Evolutionary conservation across 305 asterid genomes (phyloP).

Genomic region (Fraxinus xanthoxyloides): DNA sequence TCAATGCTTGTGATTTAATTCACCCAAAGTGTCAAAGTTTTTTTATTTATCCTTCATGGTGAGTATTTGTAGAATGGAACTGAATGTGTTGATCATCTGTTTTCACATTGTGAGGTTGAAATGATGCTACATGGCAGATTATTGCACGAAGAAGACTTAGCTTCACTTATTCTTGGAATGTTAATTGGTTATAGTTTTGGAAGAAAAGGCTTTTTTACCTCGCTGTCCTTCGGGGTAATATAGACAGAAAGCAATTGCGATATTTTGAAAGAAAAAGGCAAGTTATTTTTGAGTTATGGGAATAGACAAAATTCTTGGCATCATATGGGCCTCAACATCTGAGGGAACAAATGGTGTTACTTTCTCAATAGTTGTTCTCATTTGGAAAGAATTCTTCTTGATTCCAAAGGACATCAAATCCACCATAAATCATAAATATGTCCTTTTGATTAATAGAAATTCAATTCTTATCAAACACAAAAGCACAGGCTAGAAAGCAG

Average conservation of each 20-base stretch:
- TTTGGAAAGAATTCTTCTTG: neutral
- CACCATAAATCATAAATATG: neutral
- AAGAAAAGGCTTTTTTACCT: neutral
- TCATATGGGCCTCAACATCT: neutral
- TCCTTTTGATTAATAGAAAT: neutral
- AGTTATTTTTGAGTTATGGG: neutral
- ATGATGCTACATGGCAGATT: neutral
- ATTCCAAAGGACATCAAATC: neutral
- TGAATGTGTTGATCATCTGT: neutral
- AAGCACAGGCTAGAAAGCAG: neutral
- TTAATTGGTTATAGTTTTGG: neutral
- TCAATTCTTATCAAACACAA: neutral
- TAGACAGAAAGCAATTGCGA: neutral
- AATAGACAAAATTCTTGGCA: neutral
- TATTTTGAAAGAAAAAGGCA: neutral
- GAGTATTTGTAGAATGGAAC: neutral
- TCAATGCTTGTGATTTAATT: neutral
- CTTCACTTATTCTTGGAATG: neutral
- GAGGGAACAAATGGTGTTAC: neutral
- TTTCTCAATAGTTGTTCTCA: neutral
- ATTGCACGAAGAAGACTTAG: neutral
- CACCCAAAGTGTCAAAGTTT: neutral
- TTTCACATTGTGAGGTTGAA: neutral
- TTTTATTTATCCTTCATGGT: neutral
- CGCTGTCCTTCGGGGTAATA: neutral